phyloP scores from a whole-genome alignment of 306 rosid genomes.

The Pueraria montana region DNA sequence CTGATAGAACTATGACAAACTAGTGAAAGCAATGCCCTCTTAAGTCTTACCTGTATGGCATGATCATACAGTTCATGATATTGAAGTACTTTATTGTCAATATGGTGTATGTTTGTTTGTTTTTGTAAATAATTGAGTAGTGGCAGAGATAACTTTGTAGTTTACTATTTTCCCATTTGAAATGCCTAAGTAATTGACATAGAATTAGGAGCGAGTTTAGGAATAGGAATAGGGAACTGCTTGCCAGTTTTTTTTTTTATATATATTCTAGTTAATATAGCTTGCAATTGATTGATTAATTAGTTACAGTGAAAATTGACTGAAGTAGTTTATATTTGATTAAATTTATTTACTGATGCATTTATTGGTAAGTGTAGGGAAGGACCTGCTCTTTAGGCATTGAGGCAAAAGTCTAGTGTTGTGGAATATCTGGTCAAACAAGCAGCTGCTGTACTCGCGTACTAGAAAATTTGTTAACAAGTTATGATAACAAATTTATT shows the following conservation, averaged over 20 bases:
- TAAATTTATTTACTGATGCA: constrained; percentile 16
- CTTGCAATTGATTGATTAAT: neutral
- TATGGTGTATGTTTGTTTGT: no score
- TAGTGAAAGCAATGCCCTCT: no score
- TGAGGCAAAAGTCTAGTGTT: neutral
- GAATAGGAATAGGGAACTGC: neutral
- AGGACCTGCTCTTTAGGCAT: constrained; percentile 23
- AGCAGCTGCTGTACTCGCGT: constrained; percentile 11
- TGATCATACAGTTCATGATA: no score
- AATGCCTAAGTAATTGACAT: no score
- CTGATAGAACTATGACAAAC: no score
- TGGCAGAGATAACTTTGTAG: no score
- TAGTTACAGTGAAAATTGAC: neutral
- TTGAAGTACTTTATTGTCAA: no score
- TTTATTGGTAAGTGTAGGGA: neutral
- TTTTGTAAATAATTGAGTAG: no score
- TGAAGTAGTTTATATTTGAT: neutral
- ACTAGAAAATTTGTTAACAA: constrained; percentile 2
- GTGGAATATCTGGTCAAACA: constrained; percentile 33
- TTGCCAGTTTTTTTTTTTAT: neutral
- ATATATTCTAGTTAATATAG: neutral
- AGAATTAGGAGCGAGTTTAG: no score
- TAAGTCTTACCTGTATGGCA: no score
- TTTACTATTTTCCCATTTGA: no score
- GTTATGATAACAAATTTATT: constrained; percentile 21